phyloP scores from a whole-genome alignment of 176 grass and related monocot genomes.

The Triticum turgidum region DNA sequence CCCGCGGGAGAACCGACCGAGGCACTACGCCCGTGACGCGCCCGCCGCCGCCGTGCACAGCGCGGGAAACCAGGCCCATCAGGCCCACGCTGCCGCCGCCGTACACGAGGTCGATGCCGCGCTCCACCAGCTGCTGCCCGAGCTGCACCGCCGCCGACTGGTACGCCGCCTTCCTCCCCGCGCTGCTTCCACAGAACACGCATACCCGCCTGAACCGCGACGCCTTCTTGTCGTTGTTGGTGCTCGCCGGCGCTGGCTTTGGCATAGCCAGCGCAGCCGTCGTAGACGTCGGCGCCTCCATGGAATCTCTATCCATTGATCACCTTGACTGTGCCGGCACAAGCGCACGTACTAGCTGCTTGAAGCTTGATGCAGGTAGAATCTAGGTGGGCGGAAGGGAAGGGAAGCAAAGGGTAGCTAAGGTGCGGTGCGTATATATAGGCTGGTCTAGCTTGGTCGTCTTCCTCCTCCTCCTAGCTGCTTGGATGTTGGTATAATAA shows the following conservation, averaged over 20 bases:
- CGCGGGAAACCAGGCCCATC: constrained; percentile 62
- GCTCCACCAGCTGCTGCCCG: constrained; percentile 53
- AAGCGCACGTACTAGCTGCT: too few species aligned
- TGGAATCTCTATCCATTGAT: background rate
- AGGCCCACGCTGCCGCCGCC: constrained; percentile 73
- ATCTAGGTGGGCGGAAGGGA: too few species aligned
- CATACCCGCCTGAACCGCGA: constrained; percentile 46
- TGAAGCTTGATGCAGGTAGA: too few species aligned
- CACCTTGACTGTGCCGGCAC: too few species aligned
- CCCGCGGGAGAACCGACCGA: constrained; percentile 48
- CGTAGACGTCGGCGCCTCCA: background rate
- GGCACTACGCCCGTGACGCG: constrained; percentile 64
- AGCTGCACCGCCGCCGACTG: constrained; percentile 49
- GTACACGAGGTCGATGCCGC: constrained; percentile 71
- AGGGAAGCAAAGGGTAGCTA: too few species aligned
- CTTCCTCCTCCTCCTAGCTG: background rate
- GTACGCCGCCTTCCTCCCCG: constrained; percentile 42
- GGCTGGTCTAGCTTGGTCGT: too few species aligned
- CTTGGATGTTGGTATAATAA: too few species aligned
- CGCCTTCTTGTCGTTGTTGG: background rate
- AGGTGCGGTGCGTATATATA: too few species aligned
- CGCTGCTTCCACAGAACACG: constrained; percentile 57
- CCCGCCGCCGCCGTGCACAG: constrained; percentile 54
- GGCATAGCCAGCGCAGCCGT: too few species aligned
- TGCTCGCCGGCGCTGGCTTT: background rate